These are phyloP conservation scores for Blastocystis sp. DNA, from an alignment of 352 stramenopile species.

Conservation along the genomic window DNA sequence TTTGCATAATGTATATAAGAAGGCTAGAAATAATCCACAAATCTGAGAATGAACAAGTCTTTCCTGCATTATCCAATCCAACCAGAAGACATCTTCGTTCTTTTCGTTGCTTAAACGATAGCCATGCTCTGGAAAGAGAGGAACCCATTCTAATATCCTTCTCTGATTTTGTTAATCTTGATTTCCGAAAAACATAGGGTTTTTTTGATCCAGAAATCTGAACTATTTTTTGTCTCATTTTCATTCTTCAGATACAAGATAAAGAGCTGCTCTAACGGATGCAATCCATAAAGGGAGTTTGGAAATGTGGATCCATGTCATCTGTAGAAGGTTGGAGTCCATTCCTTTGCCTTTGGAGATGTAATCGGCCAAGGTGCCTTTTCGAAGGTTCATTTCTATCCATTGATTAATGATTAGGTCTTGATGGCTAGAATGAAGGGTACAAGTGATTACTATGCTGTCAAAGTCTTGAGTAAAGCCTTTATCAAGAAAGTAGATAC, in stretches of 20 bases:
- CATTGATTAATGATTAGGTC: background rate
- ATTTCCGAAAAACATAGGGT: background rate
- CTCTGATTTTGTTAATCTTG: background rate
- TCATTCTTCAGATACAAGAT: background rate
- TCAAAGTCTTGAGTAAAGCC: slow-evolving; percentile 66
- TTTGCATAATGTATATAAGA: slow-evolving; percentile 21
- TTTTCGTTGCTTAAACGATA: background rate
- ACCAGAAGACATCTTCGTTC: slow-evolving; percentile 5
- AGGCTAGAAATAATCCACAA: background rate
- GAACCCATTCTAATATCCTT: slow-evolving; percentile 5
- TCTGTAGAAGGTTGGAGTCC: slow-evolving; percentile 35
- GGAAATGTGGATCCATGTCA: background rate
- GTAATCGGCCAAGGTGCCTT: slow-evolving; percentile 41
- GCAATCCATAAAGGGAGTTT: background rate
- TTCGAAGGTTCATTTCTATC: background rate
- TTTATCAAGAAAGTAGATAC: slow-evolving; percentile 40
- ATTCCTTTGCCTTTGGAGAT: slow-evolving; percentile 56
- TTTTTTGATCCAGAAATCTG: background rate
- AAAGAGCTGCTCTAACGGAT: background rate
- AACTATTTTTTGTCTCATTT: background rate
- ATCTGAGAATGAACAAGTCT: background rate
- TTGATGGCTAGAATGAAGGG: slow-evolving; percentile 60
- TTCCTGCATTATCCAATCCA: slow-evolving; percentile 39
- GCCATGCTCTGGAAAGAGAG: background rate
- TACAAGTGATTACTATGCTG: slow-evolving; percentile 62